A percentile compares a stretch with the other conserved stretches of the same genome.
phyloP scores from a whole-genome alignment of 208 protist species.

The Leishmania mexicana region DNA sequence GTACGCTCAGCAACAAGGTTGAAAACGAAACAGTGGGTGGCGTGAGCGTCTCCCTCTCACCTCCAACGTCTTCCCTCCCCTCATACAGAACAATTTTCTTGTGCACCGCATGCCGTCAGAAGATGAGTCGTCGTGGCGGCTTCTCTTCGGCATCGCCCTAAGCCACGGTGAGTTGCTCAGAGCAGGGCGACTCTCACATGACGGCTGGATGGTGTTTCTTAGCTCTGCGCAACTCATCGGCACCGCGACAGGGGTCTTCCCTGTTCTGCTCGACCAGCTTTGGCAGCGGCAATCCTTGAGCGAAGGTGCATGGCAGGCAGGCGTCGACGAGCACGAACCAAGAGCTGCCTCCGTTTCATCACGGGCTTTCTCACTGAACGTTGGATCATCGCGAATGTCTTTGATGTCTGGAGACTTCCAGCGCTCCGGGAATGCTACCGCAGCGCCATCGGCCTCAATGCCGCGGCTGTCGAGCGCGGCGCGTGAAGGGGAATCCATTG shows the following conservation, averaged over 20 bases:
- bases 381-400: background rate
- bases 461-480: background rate
- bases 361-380: background rate
- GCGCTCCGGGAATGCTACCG: no score
- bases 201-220: conserved; percentile 64
- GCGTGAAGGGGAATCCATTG: conserved; percentile 28
- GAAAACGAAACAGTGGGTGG: background rate
- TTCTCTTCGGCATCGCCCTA: conserved; percentile 88
- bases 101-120: conserved; percentile 23
- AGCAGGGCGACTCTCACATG: conserved; percentile 42
- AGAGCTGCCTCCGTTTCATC: background rate
- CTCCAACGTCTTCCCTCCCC: background rate
- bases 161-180: conserved; percentile 69
- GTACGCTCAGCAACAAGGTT: background rate
- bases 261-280: conserved; percentile 67
- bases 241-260: conserved; percentile 67
- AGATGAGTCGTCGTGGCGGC: conserved; percentile 62
- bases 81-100: background rate
- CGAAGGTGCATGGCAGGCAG: background rate
- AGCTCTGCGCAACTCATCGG: conserved; percentile 65
- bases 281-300: conserved; percentile 43
- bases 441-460: background rate
- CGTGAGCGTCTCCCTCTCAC: background rate
- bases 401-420: background rate
- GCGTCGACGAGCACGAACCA: background rate